These are phyloP conservation scores for Acer saccharum DNA, from an alignment of 345 rosid genomes.

Conservation along the genomic window DNA sequence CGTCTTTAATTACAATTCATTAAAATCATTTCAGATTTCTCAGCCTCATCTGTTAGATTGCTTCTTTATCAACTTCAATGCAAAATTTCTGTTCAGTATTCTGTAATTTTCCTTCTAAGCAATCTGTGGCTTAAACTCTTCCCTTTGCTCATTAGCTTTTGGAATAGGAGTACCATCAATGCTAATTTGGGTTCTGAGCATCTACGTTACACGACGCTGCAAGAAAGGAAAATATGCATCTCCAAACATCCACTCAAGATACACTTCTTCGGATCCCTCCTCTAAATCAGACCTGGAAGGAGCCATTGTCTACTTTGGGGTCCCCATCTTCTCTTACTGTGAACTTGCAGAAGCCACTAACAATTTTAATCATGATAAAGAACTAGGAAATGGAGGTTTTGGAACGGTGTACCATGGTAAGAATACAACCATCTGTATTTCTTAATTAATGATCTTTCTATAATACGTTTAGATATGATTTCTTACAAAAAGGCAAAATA, in stretches of 20 bases:
- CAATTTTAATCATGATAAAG: slow-evolving; percentile 41
- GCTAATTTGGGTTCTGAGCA: slow-evolving; percentile 19
- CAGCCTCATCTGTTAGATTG: background rate
- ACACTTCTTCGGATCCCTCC: slow-evolving; percentile 17
- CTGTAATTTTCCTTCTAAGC: background rate
- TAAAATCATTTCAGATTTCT: background rate
- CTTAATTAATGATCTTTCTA: background rate
- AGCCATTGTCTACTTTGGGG: slow-evolving; percentile 35
- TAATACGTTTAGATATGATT: too few relatives aligned
- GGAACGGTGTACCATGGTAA: slow-evolving; percentile 73
- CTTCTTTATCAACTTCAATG: background rate
- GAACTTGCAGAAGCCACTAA: slow-evolving; percentile 70
- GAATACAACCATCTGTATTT: slow-evolving; percentile 18
- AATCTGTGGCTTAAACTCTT: background rate
- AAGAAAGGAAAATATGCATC: slow-evolving; percentile 24
- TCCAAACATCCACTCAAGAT: slow-evolving; percentile 25
- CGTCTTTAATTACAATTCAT: too few relatives aligned
- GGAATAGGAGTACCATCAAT: slow-evolving; percentile 26
- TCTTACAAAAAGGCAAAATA: too few relatives aligned
- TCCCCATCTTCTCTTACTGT: slow-evolving; percentile 52
- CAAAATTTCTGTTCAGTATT: background rate
- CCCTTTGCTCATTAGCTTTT: slow-evolving; percentile 19
- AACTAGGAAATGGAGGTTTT: slow-evolving; percentile 76
- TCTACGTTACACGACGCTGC: slow-evolving; percentile 19
- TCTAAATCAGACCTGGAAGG: slow-evolving; percentile 39